Conservation (phyloP, 192 early-diverging fungal species). For the Endogone sp. region DNA sequence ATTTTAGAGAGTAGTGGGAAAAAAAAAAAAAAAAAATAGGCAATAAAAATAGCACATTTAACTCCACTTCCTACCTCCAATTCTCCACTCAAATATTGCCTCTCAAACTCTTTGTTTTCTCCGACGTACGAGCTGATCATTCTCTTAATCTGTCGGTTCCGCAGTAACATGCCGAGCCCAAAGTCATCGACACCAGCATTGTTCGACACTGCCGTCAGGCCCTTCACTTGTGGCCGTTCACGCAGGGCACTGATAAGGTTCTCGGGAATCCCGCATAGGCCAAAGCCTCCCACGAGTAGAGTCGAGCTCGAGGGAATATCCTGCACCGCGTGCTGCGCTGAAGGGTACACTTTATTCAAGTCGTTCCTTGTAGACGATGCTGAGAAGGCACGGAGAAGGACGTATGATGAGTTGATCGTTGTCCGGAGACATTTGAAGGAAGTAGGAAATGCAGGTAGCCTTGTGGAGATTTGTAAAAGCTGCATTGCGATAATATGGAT, state of each 20-base stretch:
- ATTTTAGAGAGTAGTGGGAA: neutral
- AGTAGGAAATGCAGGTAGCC: too few species aligned
- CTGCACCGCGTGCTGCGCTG: conserved; percentile 57
- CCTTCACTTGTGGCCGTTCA: conserved; percentile 54
- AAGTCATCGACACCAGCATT: conserved; percentile 74
- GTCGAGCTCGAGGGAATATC: conserved; percentile 54
- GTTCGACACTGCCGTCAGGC: conserved; percentile 71
- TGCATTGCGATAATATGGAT: too few species aligned
- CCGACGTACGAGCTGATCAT: conserved; percentile 79
- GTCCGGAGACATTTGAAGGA: too few species aligned
- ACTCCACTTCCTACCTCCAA: conserved; percentile 42
- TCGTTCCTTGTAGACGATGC: neutral
- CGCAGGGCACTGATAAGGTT: conserved; percentile 67
- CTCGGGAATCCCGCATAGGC: conserved; percentile 79
- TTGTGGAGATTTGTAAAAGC: too few species aligned
- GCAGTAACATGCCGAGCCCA: conserved; percentile 63
- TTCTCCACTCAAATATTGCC: conserved; percentile 78
- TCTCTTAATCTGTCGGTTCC: conserved; percentile 70
- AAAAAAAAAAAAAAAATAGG: neutral
- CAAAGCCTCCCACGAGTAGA: conserved; percentile 69
- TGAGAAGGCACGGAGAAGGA: too few species aligned
- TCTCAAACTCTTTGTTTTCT: conserved; percentile 78
- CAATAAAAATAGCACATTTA: too few species aligned
- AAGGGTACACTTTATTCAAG: conserved; percentile 51
- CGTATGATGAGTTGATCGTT: too few species aligned